Evolutionary conservation across 1,284 basidiomycete genomes (phyloP).

Genomic region (Apiotrichum brassicae): DNA sequence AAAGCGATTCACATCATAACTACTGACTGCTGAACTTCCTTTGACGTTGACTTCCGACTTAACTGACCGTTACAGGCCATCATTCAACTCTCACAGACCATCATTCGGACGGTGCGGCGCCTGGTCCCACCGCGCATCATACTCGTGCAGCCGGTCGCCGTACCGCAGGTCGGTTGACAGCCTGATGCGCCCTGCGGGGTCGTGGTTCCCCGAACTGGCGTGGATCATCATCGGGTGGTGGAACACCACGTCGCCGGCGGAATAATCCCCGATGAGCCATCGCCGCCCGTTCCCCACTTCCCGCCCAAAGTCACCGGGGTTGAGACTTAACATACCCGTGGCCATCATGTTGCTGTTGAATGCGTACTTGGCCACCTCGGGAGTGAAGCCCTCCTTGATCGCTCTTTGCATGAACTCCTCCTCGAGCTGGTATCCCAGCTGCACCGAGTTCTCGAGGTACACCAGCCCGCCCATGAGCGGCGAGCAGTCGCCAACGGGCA

Average conservation of each 20-base stretch:
- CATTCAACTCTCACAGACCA: too few relatives aligned
- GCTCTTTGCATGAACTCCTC: too few relatives aligned
- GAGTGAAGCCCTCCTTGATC: too few relatives aligned
- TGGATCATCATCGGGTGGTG: slow-evolving; percentile 13
- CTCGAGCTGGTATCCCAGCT: slow-evolving; percentile 22
- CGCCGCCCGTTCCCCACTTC: slow-evolving; percentile 1
- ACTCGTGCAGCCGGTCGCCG: not conserved
- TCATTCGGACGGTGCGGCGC: too few relatives aligned
- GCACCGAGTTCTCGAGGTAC: slow-evolving; percentile 25
- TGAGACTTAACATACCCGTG: too few relatives aligned
- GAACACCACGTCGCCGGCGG: slow-evolving; percentile 21
- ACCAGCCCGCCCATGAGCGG: slow-evolving; percentile 26
- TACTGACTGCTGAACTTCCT: too few relatives aligned
- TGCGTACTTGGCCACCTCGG: too few relatives aligned
- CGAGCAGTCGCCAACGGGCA: slow-evolving; percentile 26
- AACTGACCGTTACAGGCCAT: too few relatives aligned
- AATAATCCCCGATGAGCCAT: slow-evolving; percentile 18
- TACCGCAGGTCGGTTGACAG: slow-evolving; percentile 9
- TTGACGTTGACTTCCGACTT: too few relatives aligned
- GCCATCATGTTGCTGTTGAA: not conserved
- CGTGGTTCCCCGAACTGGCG: slow-evolving; percentile 2
- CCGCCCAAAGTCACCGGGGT: too few relatives aligned
- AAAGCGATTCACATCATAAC: too few relatives aligned
- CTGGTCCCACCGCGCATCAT: slow-evolving; percentile 11
- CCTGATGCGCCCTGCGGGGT: slow-evolving; percentile 7